These are phyloP conservation scores for Lithohypha guttulata DNA, from an alignment of 2,329 filamentous ascomycete genomes.

Conservation along the genomic window DNA sequence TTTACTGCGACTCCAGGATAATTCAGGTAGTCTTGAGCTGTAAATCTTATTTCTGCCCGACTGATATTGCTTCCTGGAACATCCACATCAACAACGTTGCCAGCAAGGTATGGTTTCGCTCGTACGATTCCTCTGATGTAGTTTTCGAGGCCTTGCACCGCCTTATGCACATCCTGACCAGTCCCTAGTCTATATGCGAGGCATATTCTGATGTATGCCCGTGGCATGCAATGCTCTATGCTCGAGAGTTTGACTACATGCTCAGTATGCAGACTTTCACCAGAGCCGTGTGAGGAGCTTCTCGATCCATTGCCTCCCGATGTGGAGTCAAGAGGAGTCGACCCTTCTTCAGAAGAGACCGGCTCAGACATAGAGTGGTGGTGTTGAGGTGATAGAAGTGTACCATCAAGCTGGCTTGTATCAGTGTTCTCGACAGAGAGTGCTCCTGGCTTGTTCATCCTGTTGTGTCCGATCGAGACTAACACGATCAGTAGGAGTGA, in stretches of 20 bases:
- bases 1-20: constrained; percentile 16
- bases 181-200: constrained; percentile 16
- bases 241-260: constrained; percentile 19
- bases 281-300: constrained; percentile 5
- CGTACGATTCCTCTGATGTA: constrained; percentile 17
- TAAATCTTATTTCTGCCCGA: constrained; percentile 19
- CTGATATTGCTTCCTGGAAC: constrained; percentile 11
- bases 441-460: too few species aligned
- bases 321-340: neutral
- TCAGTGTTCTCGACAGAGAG: neutral
- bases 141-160: constrained; percentile 12
- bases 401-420: neutral
- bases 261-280: constrained; percentile 1
- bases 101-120: constrained; percentile 21
- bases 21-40: constrained; percentile 17
- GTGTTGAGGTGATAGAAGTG: neutral
- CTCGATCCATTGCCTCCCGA: constrained; percentile 1
- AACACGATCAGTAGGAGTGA: too few species aligned
- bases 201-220: constrained; percentile 22
- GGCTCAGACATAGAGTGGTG: neutral
- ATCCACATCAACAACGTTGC: constrained; percentile 16
- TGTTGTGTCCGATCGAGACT: too few species aligned
- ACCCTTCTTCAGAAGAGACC: constrained; percentile 1
- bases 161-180: constrained; percentile 6
- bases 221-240: constrained; percentile 22